phyloP scores from a whole-genome alignment of 2,329 filamentous ascomycete genomes.

The Scortechinia acanthostroma region DNA sequence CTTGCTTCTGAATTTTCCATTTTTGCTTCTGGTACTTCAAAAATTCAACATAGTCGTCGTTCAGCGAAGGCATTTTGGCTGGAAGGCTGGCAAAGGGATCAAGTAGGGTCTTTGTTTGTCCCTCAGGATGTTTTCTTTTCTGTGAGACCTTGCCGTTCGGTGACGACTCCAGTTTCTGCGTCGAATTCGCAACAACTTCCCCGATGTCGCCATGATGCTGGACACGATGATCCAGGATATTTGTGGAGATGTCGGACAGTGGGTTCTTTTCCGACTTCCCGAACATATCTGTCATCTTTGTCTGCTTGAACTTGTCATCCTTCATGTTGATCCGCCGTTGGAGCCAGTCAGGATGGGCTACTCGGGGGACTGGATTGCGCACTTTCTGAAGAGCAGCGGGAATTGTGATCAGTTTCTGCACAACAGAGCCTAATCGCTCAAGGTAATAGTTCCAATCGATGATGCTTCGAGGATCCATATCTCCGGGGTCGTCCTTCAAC shows the following conservation, averaged over 20 bases:
- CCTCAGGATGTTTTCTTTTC: constrained; percentile 66
- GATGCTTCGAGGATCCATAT: constrained; percentile 82
- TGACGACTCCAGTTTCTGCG: constrained; percentile 41
- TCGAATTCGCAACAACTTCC: constrained; percentile 55
- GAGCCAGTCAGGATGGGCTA: constrained; percentile 93
- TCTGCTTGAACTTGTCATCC: constrained; percentile 96
- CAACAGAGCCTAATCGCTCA: constrained; percentile 89
- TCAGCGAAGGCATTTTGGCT: constrained; percentile 74
- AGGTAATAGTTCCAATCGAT: constrained; percentile 98
- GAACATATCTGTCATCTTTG: constrained; percentile 94
- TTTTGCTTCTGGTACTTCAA: constrained; percentile 94
- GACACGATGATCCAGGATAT: constrained; percentile 51
- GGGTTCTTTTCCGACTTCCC: constrained; percentile 66
- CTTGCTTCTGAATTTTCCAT: constrained; percentile 95
- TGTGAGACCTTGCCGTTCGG: constrained; percentile 44
- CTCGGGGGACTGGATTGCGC: constrained; percentile 85
- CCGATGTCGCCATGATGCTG: constrained; percentile 74
- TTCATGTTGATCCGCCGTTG: constrained; percentile 88
- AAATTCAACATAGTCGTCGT: constrained; percentile 81
- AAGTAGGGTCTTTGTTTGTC: constrained; percentile 40
- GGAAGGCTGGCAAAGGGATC: constrained; percentile 82
- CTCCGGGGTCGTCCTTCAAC: constrained; percentile 83
- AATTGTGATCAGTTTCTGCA: constrained; percentile 98
- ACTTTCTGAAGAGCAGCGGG: constrained; percentile 93
- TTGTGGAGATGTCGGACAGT: constrained; percentile 57